Evolutionary conservation across 2,329 filamentous ascomycete genomes (phyloP).

Genomic region (Fusarium piperis): DNA sequence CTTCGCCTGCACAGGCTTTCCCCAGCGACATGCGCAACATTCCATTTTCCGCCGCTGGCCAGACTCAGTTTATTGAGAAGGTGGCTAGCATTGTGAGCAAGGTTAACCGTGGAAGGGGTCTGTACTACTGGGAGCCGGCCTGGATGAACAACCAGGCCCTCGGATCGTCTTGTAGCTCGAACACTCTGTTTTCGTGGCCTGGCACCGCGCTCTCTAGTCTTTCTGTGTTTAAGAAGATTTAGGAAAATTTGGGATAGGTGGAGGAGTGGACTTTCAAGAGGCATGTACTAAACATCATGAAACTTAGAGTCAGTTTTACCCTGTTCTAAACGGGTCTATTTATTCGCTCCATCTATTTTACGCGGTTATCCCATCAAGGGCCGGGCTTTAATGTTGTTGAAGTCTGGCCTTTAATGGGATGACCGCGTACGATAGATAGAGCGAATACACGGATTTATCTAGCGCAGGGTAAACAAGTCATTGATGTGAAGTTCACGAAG

Average conservation of each 20-base stretch:
- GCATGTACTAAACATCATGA: background rate
- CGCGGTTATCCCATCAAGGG: too few species aligned
- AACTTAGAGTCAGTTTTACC: background rate
- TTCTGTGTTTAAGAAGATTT: constrained; percentile 64
- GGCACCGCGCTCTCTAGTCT: constrained; percentile 67
- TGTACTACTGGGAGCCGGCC: constrained; percentile 80
- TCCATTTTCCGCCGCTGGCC: constrained; percentile 70
- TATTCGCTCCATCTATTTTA: too few species aligned
- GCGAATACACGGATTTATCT: too few species aligned
- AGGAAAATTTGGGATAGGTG: background rate
- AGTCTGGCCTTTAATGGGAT: too few species aligned
- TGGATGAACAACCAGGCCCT: constrained; percentile 74
- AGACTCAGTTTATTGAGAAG: constrained; percentile 68
- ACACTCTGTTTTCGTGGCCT: constrained; percentile 67
- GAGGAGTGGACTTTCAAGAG: background rate
- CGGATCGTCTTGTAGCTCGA: constrained; percentile 72
- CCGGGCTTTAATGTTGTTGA: too few species aligned
- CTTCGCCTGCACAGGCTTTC: constrained; percentile 66
- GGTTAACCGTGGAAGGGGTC: constrained; percentile 63
- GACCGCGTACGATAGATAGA: too few species aligned
- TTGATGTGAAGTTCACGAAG: background rate
- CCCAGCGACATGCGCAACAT: constrained; percentile 68
- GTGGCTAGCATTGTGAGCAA: constrained; percentile 66
- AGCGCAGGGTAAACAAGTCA: background rate
- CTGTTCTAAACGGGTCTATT: background rate